These are phyloP conservation scores for Sarocladiaceae sp. DNA, from an alignment of 2,329 filamentous ascomycete genomes.

Conservation along the genomic window DNA sequence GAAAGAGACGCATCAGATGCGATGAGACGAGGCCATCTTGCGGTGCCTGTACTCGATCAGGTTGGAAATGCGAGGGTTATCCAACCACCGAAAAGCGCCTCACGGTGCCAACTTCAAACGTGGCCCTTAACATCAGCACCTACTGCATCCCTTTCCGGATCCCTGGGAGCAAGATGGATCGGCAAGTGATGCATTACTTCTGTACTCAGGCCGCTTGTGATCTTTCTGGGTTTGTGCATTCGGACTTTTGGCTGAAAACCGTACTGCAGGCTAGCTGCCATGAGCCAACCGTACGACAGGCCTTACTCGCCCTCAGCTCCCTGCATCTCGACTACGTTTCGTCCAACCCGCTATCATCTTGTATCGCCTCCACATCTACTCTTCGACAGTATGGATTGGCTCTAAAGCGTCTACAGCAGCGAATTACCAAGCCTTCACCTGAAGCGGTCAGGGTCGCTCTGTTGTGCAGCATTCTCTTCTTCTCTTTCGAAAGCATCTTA, in stretches of 20 bases:
- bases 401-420: slow-evolving; percentile 33
- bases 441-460: background rate
- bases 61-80: slow-evolving; percentile 52
- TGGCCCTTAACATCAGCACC: slow-evolving; percentile 18
- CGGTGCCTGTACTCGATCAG: slow-evolving; percentile 46
- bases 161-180: slow-evolving; percentile 32
- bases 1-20: slow-evolving; percentile 51
- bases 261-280: background rate
- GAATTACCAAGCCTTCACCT: slow-evolving; percentile 23
- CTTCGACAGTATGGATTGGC: slow-evolving; percentile 40
- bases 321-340: slow-evolving; percentile 31
- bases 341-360: slow-evolving; percentile 15
- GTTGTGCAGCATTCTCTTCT: background rate
- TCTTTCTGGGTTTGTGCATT: slow-evolving; percentile 4
- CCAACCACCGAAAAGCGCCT: slow-evolving; percentile 14
- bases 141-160: slow-evolving; percentile 30
- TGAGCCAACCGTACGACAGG: slow-evolving; percentile 42
- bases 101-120: background rate
- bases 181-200: slow-evolving; percentile 21
- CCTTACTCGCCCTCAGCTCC: slow-evolving; percentile 42
- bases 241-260: background rate
- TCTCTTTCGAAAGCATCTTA: background rate
- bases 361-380: slow-evolving; percentile 14
- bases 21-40: slow-evolving; percentile 49
- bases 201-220: slow-evolving; percentile 40